Conservation (phyloP, 345 rosid species). For the Diplotaxis tenuifolia region DNA sequence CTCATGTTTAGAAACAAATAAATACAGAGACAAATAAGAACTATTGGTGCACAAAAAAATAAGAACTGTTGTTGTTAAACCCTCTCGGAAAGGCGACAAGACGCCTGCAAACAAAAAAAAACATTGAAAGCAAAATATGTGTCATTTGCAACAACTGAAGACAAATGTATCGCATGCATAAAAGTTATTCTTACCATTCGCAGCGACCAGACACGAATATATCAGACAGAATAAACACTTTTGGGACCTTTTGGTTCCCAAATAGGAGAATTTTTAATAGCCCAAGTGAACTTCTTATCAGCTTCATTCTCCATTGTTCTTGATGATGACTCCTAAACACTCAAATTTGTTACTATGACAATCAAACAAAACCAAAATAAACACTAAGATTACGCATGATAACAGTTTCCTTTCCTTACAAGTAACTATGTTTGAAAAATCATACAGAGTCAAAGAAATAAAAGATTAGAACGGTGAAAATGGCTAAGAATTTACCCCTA, state of each 20-base stretch:
- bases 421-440: no score
- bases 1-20: background rate
- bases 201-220: background rate
- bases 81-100: slow-evolving; percentile 68
- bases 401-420: no score
- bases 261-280: no score
- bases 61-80: no score
- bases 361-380: no score
- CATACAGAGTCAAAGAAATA: no score
- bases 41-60: no score
- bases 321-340: background rate
- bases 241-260: no score
- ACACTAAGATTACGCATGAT: no score
- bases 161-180: background rate
- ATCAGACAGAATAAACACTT: background rate
- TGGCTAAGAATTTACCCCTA: no score
- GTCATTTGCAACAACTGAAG: background rate
- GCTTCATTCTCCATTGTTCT: background rate
- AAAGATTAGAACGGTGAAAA: no score
- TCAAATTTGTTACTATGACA: background rate
- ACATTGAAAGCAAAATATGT: background rate
- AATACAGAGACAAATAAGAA: background rate
- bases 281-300: slow-evolving; percentile 3
- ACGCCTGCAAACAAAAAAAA: slow-evolving; percentile 53
- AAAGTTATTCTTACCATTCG: background rate